Evolutionary conservation across 1,284 basidiomycete species (phyloP).

Genomic region (Cutaneotrichosporon cutaneum): DNA sequence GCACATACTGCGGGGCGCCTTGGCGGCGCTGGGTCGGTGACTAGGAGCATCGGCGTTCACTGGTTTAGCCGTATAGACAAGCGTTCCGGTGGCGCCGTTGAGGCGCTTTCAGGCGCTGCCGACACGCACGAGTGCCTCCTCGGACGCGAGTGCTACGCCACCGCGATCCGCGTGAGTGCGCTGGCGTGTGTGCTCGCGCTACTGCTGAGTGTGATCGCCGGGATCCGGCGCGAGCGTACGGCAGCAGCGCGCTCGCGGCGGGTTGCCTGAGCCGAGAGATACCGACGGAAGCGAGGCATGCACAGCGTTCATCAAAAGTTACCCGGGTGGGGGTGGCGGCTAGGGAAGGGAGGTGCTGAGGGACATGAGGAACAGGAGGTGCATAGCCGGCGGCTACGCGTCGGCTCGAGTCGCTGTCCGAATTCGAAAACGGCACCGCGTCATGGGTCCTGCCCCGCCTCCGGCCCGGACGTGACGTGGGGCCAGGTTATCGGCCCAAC

Average conservation of each 20-base stretch:
- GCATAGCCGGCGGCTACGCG: background rate
- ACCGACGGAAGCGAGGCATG: background rate
- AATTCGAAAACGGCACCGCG: background rate
- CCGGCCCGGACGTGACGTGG: too few species aligned
- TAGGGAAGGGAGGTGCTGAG: background rate
- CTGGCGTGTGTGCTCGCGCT: slow-evolving; percentile 43
- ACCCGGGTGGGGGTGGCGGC: background rate
- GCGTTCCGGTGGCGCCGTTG: background rate
- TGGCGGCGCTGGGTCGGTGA: background rate
- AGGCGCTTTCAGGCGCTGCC: background rate
- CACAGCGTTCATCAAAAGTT: background rate
- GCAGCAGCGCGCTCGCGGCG: slow-evolving; percentile 20
- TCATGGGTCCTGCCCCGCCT: too few species aligned
- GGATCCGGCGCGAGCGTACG: slow-evolving; percentile 39
- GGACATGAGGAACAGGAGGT: too few species aligned
- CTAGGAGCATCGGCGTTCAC: background rate
- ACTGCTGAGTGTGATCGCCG: slow-evolving; percentile 38
- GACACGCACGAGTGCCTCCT: slow-evolving; percentile 35
- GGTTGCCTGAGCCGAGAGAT: background rate
- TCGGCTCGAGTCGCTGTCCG: background rate
- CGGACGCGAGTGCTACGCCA: slow-evolving; percentile 46
- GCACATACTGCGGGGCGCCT: slow-evolving; percentile 58
- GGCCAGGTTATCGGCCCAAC: background rate
- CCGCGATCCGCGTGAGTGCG: slow-evolving; percentile 47
- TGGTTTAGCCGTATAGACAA: background rate